Evolutionary conservation across 2,329 filamentous ascomycete species (phyloP), one percentile per base, ranked within the genome.

Genomic region (Sarocladium strictum): DNA sequence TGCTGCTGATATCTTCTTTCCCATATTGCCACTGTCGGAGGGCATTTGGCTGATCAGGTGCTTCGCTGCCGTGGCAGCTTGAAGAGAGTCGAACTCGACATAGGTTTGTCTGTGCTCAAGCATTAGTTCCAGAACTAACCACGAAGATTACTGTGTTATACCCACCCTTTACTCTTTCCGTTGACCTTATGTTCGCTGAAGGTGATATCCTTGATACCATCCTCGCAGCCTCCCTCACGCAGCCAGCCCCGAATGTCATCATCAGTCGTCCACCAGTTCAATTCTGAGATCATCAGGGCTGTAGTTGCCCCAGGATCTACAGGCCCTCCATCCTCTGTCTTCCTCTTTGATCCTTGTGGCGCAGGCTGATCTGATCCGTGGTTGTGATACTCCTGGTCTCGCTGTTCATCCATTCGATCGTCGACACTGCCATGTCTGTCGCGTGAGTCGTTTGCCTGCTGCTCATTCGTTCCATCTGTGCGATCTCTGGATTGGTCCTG

Each of bases 101-200:
- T 92, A 97, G 4, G 87, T 90, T 79, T 86, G 83, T 9, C 83
- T 85, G 26, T 15, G 27, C 5, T 23, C 7, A 7, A 23, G 33
- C 2, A 17, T 27, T 35, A 9, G 29, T 10, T 19, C 37, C 29
- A 32, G 6, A 7, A 6, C 29, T 32, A 6, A 32, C 12, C 29
- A 32, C 12, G 29, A 32, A 32, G 12, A 32, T n/a, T n/a, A 40
- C 5, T n/a, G 37, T 5, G 6, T 40, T 15, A 12, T 21, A 71
- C 84, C 59, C 78, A 96, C 92, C 94, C 93, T 76, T 97, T 97
- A 72, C 90, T 96, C 75, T 99, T 99, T 62, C 94, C 94, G 62
- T 99, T 99, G 49, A 97, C 92, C 69, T 99, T 99, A 72, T 97
- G 94, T 69, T 99, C 94, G 64, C 90, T 97, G 69, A 97, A 99